These are phyloP conservation scores for Metschnikowia reukaufii DNA, from an alignment of 805 yeast genomes.

Conservation along the genomic window DNA sequence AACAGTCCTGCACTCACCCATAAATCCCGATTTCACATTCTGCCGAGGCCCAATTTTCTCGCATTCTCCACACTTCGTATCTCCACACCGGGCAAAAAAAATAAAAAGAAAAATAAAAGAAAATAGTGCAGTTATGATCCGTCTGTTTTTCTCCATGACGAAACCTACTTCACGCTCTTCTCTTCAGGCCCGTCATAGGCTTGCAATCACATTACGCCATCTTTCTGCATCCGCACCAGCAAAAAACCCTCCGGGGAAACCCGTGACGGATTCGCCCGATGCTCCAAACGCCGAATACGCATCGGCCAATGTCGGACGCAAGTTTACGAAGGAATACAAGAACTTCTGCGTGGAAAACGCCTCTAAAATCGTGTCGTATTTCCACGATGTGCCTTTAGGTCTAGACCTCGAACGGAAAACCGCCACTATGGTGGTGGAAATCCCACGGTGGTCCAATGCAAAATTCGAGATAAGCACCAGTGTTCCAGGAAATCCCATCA, in stretches of 20 bases:
- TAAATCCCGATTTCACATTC: background rate
- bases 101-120: too few species aligned
- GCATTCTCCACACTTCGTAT: constrained; percentile 3
- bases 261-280: constrained; percentile 6
- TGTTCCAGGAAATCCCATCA: constrained; percentile 81
- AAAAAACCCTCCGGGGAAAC: background rate
- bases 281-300: constrained; percentile 8
- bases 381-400: constrained; percentile 70
- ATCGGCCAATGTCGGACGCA: constrained; percentile 28
- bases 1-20: background rate
- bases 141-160: constrained; percentile 1
- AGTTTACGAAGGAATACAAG: constrained; percentile 38
- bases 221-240: constrained; percentile 4
- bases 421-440: constrained; percentile 85
- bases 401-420: constrained; percentile 39
- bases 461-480: constrained; percentile 93
- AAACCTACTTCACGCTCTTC: background rate
- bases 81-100: constrained; percentile 1
- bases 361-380: constrained; percentile 53
- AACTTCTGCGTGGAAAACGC: constrained; percentile 42
- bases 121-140: constrained; percentile 5
- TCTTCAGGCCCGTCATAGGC: constrained; percentile 12
- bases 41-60: background rate
- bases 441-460: constrained; percentile 98
- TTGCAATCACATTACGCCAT: constrained; percentile 14